Percentiles rank a stretch among this genome's conserved stretches.
Conservation (phyloP, 345 rosid genomes). For the Firmiana major region DNA sequence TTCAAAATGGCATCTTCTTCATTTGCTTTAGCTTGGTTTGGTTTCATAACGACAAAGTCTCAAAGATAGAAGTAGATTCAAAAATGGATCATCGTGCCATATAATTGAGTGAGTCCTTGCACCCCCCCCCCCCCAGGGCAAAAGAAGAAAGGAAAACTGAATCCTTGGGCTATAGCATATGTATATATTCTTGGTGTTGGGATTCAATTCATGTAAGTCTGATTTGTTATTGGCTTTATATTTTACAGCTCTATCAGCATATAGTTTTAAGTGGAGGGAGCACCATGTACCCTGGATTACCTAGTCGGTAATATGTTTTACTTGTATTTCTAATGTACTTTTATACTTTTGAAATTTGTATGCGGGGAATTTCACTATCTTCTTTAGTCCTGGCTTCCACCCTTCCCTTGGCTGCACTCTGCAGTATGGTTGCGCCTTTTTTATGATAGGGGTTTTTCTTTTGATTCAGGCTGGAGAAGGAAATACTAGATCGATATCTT, state of each 20-base stretch:
- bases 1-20: background rate
- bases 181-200: background rate
- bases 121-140: background rate
- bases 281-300: conserved; percentile 97
- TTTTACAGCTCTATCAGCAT: conserved; percentile 88
- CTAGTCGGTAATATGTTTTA: conserved; percentile 69
- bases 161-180: background rate
- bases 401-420: background rate
- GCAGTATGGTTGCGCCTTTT: background rate
- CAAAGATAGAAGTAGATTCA: background rate
- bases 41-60: background rate
- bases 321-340: background rate
- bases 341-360: background rate
- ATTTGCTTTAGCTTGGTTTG: background rate
- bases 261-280: conserved; percentile 98
- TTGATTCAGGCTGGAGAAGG: conserved; percentile 77
- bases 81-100: too few relatives aligned
- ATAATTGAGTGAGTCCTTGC: background rate
- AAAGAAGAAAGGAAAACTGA: background rate
- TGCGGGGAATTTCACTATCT: background rate
- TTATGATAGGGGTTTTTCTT: conserved; percentile 16
- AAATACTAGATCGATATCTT: conserved; percentile 82
- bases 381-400: background rate
- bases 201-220: background rate
- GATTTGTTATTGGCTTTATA: conserved; percentile 10